Percentiles rank a stretch among this genome's conserved stretches.
Conservation (phyloP, 495 filamentous ascomycete species). For the Pseudomonodictys pantanalensis region DNA sequence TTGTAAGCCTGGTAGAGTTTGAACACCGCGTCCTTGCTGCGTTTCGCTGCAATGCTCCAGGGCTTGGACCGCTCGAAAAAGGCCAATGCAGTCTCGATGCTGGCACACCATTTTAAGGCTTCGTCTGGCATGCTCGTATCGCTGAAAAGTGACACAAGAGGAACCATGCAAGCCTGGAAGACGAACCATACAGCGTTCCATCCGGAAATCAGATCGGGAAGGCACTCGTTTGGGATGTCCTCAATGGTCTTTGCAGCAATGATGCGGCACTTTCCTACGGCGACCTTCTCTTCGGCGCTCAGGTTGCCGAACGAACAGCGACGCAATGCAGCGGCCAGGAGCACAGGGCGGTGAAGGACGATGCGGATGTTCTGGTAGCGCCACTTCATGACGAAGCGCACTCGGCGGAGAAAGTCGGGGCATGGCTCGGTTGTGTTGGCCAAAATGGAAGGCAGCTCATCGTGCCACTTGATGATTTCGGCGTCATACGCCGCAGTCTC, state of each 20-base stretch:
- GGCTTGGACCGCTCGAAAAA: conserved; percentile 66
- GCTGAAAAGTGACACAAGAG: conserved; percentile 61
- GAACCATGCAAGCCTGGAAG: conserved; percentile 77
- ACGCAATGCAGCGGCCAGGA: conserved; percentile 68
- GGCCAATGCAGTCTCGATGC: conserved; percentile 66
- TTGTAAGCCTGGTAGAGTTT: conserved; percentile 64
- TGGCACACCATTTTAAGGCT: conserved; percentile 40
- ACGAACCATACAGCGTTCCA: conserved; percentile 84
- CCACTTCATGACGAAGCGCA: conserved; percentile 78
- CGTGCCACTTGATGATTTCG: conserved; percentile 69
- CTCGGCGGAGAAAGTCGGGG: conserved; percentile 65
- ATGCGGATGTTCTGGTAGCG: conserved; percentile 75
- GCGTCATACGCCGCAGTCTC: conserved; percentile 64
- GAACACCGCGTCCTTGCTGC: conserved; percentile 64
- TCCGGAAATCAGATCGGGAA: conserved; percentile 69
- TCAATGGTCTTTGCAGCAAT: conserved; percentile 68
- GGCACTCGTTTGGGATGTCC: conserved; percentile 66
- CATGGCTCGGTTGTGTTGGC: conserved; percentile 59
- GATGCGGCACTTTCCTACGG: conserved; percentile 65
- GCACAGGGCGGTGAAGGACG: conserved; percentile 71
- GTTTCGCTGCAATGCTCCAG: conserved; percentile 68
- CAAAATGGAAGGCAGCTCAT: conserved; percentile 68
- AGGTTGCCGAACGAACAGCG: conserved; percentile 57
- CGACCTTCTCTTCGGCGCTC: conserved; percentile 62
- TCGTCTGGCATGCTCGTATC: conserved; percentile 36